Evolutionary conservation across 805 yeast genomes (phyloP).

Genomic region (Cyberlindnera mycetangii): DNA sequence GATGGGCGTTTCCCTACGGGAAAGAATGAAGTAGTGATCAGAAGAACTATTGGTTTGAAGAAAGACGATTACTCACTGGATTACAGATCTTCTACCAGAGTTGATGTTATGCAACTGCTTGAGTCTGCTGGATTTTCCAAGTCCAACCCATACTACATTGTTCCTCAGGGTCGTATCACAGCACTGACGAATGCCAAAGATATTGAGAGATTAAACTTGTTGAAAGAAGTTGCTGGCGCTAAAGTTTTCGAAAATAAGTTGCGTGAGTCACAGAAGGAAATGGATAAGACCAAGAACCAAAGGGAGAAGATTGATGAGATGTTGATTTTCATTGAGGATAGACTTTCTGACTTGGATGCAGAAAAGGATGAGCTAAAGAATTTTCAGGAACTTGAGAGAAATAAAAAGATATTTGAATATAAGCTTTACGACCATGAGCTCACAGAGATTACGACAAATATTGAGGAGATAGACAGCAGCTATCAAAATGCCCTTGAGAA

Average conservation of each 20-base stretch:
- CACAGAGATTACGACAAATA: slow-evolving; percentile 52
- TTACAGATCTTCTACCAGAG: slow-evolving; percentile 70
- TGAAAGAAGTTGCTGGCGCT: slow-evolving; percentile 95
- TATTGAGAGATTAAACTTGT: slow-evolving; percentile 66
- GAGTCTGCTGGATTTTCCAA: slow-evolving; percentile 92
- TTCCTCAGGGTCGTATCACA: slow-evolving; percentile 93
- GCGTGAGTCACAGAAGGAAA: slow-evolving; percentile 74
- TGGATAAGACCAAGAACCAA: slow-evolving; percentile 68
- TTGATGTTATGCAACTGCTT: slow-evolving; percentile 75
- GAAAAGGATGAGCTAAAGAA: slow-evolving; percentile 75
- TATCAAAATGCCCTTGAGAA: slow-evolving; percentile 49
- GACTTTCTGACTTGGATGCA: slow-evolving; percentile 73
- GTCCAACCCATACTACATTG: slow-evolving; percentile 91
- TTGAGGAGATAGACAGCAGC: slow-evolving; percentile 58
- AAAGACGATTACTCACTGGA: slow-evolving; percentile 89
- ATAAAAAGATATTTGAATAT: slow-evolving; percentile 70
- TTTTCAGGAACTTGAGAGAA: slow-evolving; percentile 64
- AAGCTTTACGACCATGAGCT: slow-evolving; percentile 76
- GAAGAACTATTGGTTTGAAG: slow-evolving; percentile 91
- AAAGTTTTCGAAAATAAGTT: slow-evolving; percentile 81
- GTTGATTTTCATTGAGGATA: slow-evolving; percentile 61
- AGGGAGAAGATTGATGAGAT: slow-evolving; percentile 72
- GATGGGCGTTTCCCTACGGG: slow-evolving; percentile 61
- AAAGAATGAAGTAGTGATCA: slow-evolving; percentile 63
- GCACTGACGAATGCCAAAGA: slow-evolving; percentile 87